phyloP scores from a whole-genome alignment of 108 stramenopile species.

The Stephanodiscus minutulus region DNA sequence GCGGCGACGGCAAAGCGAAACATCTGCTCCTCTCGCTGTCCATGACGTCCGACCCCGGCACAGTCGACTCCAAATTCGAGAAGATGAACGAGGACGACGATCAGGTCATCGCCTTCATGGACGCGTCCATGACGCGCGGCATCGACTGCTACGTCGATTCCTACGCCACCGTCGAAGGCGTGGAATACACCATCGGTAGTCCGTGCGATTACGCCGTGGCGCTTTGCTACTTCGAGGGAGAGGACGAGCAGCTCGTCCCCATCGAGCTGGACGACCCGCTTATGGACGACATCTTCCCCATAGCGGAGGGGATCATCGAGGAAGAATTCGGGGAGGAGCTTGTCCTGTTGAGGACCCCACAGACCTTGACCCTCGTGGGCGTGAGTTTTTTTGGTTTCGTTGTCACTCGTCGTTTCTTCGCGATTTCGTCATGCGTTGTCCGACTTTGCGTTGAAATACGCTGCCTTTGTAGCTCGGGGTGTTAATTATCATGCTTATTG shows the following conservation, averaged over 20 bases:
- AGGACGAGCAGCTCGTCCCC: constrained; percentile 65
- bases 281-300: constrained; percentile 85
- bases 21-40: too few species aligned
- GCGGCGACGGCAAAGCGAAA: too few species aligned
- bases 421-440: neutral
- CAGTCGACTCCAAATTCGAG: constrained; percentile 16
- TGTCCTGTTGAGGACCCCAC: constrained; percentile 76
- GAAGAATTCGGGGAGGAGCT: constrained; percentile 92
- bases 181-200: constrained; percentile 84
- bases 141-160: constrained; percentile 89
- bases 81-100: constrained; percentile 65
- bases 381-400: constrained; percentile 36
- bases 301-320: constrained; percentile 79
- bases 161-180: constrained; percentile 54
- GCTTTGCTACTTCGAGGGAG: constrained; percentile 77
- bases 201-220: constrained; percentile 88
- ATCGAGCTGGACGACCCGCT: constrained; percentile 75
- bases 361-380: constrained; percentile 85
- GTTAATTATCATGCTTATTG: neutral
- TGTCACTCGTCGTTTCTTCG: neutral
- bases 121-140: constrained; percentile 55
- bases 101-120: constrained; percentile 79
- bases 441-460: neutral
- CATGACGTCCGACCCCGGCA: neutral
- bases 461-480: neutral